These are phyloP conservation scores for Thamnidium elegans DNA, from an alignment of 192 early-diverging fungal species.

Conservation along the genomic window DNA sequence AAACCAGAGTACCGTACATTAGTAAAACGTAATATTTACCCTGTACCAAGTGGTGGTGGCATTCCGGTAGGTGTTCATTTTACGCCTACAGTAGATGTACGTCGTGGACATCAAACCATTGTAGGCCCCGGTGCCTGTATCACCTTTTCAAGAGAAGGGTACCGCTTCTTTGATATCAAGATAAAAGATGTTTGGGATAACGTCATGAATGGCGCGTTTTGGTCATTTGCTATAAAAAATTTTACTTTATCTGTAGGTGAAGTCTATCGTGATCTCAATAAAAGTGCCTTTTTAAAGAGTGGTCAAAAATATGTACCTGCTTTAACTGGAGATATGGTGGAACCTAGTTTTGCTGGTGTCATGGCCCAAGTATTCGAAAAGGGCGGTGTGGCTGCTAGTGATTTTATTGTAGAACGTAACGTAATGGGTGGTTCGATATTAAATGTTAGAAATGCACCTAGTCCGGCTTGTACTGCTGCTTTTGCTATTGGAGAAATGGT, in stretches of 20 bases:
- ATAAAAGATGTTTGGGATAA: slow-evolving; percentile 21
- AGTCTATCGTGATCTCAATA: slow-evolving; percentile 33
- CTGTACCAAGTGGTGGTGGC: slow-evolving; percentile 35
- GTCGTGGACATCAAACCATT: slow-evolving; percentile 34
- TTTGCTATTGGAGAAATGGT: slow-evolving; percentile 37
- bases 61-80: slow-evolving; percentile 37
- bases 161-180: slow-evolving; percentile 28
- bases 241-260: slow-evolving; percentile 26
- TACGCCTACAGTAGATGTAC: slow-evolving; percentile 29
- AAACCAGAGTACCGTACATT: slow-evolving; percentile 32
- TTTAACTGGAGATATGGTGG: slow-evolving; percentile 33
- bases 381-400: slow-evolving; percentile 29
- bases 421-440: slow-evolving; percentile 27
- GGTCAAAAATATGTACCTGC: slow-evolving; percentile 27
- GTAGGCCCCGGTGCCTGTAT: slow-evolving; percentile 38
- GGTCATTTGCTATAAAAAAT: slow-evolving; percentile 33
- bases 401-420: slow-evolving; percentile 35
- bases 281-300: slow-evolving; percentile 25
- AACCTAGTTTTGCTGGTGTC: slow-evolving; percentile 33
- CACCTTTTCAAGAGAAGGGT: slow-evolving; percentile 34
- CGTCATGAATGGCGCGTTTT: slow-evolving; percentile 21
- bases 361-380: slow-evolving; percentile 34
- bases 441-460: slow-evolving; percentile 37
- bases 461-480: slow-evolving; percentile 34
- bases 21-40: slow-evolving; percentile 35